Percentiles rank a stretch among this genome's conserved stretches.
These are phyloP conservation scores for Colletotrichum tanaceti DNA, from an alignment of 2,329 filamentous ascomycete genomes.

Conservation along the genomic window DNA sequence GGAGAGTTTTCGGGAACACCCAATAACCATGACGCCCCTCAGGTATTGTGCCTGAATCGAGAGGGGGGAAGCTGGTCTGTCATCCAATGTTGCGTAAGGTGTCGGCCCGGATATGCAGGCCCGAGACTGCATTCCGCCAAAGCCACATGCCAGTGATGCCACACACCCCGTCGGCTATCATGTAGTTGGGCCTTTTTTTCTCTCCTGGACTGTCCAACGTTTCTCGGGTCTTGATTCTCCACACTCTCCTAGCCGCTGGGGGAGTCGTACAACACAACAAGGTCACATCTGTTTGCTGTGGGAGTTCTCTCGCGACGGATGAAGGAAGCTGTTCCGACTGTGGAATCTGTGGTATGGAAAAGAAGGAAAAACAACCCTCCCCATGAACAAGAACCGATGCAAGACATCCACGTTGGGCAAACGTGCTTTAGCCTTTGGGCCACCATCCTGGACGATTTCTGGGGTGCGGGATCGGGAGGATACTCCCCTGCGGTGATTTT, in stretches of 20 bases:
- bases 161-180: not conserved
- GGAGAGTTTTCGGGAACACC: conserved; percentile 9
- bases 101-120: conserved; percentile 5
- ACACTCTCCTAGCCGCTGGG: not conserved
- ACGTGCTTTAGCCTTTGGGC: conserved; percentile 14
- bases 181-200: not conserved
- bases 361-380: not conserved
- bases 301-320: not conserved
- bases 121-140: conserved; percentile 27
- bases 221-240: not conserved
- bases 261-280: not conserved
- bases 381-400: conserved; percentile 1
- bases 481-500: conserved; percentile 16
- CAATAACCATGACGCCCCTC: not conserved
- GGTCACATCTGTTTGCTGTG: not conserved
- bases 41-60: not conserved
- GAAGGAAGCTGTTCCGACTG: not conserved
- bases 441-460: conserved; percentile 14
- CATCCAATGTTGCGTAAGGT: conserved; percentile 23
- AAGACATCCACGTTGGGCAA: conserved; percentile 15
- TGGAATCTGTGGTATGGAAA: not conserved
- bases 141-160: too few species aligned
- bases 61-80: conserved; percentile 13
- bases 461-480: conserved; percentile 22
- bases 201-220: not conserved